Conservation (phyloP, 2,329 filamentous ascomycete genomes). For the Lasiodiplodia gonubiensis region DNA sequence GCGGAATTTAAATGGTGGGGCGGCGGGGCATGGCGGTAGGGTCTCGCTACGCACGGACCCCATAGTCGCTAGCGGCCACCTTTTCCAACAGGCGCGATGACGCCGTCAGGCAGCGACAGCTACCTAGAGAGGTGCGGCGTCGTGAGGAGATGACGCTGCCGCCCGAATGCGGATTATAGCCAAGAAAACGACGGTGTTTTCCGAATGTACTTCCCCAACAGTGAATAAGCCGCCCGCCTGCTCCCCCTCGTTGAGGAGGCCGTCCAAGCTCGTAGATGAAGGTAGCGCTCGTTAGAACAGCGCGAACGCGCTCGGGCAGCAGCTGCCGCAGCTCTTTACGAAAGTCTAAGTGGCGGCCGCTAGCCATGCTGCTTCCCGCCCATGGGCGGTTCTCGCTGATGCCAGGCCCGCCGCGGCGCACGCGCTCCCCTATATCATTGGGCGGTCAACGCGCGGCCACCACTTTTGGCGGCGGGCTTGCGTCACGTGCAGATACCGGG, state of each 20-base stretch:
- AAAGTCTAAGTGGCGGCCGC: background rate
- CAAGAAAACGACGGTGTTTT: background rate
- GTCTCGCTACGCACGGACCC: background rate
- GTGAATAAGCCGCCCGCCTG: background rate
- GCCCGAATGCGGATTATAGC: background rate
- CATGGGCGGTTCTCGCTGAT: background rate
- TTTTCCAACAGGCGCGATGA: background rate
- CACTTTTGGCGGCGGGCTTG: background rate
- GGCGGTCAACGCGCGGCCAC: slow-evolving; percentile 7
- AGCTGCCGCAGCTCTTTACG: background rate
- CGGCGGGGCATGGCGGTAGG: slow-evolving; percentile 2
- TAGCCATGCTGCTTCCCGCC: background rate
- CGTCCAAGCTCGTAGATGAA: background rate
- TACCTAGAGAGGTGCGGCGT: background rate
- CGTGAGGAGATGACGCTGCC: background rate
- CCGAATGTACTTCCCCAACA: background rate
- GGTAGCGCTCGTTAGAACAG: background rate
- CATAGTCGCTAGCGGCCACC: background rate
- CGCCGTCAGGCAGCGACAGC: background rate
- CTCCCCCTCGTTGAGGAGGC: background rate
- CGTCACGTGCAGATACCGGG: slow-evolving; percentile 16
- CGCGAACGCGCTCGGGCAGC: background rate
- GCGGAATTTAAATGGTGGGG: background rate
- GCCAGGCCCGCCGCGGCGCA: slow-evolving; percentile 4
- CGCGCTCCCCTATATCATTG: slow-evolving; percentile 4